phyloP scores from a whole-genome alignment of 2,329 filamentous ascomycete species.

The Sordariomycetes sp. region DNA sequence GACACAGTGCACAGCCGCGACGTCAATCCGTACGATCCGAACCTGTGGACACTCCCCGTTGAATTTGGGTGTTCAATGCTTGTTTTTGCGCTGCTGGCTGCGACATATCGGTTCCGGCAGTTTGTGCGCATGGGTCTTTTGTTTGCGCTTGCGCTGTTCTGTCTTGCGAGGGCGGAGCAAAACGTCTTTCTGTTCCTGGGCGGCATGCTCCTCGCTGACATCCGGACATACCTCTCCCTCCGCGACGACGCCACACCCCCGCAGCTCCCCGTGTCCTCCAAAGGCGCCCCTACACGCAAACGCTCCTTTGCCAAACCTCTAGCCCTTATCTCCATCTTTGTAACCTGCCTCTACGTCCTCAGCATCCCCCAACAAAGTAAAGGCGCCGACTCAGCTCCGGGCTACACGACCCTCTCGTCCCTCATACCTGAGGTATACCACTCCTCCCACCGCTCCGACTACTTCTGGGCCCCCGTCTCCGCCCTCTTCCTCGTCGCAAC shows the following conservation, averaged over 20 bases:
- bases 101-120: conserved; percentile 30
- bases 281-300: neutral
- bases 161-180: conserved; percentile 55
- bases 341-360: neutral
- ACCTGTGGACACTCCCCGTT: conserved; percentile 50
- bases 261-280: neutral
- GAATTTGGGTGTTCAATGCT: conserved; percentile 52
- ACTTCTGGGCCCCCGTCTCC: conserved; percentile 56
- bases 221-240: conserved; percentile 1
- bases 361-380: conserved; percentile 1
- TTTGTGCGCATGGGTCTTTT: conserved; percentile 42
- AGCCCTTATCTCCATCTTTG: neutral
- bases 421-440: neutral
- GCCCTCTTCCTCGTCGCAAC: conserved; percentile 40
- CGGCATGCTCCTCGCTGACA: conserved; percentile 48
- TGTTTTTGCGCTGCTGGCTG: conserved; percentile 44
- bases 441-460: conserved; percentile 8
- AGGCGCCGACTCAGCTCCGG: conserved; percentile 10
- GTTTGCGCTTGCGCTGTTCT: conserved; percentile 43
- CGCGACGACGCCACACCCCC: neutral
- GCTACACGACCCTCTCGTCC: conserved; percentile 29
- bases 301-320: neutral
- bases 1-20: conserved; percentile 3
- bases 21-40: conserved; percentile 38
- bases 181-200: conserved; percentile 46